These are phyloP conservation scores for Phaeolepiota aurea DNA, from an alignment of 768 basidiomycete genomes.

Conservation along the genomic window DNA sequence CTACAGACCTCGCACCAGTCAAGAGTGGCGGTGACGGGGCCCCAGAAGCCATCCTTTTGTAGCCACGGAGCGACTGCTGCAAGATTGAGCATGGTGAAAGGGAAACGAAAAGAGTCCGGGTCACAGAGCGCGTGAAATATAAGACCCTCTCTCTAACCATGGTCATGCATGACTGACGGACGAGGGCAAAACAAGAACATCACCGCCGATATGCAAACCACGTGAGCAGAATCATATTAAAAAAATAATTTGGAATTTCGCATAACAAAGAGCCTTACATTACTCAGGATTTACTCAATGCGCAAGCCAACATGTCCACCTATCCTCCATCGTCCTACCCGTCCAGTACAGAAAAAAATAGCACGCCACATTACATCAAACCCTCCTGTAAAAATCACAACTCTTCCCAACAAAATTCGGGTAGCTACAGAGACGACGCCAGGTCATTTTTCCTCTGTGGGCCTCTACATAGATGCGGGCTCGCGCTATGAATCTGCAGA, in stretches of 20 bases:
- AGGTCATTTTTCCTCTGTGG: slow-evolving; percentile 90
- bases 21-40: slow-evolving; percentile 59
- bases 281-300: no score
- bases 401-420: slow-evolving; percentile 83
- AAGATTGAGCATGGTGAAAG: slow-evolving; percentile 22
- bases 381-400: slow-evolving; percentile 58
- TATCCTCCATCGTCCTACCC: background rate
- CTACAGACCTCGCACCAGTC: slow-evolving; percentile 64
- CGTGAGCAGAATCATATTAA: no score
- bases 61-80: slow-evolving; percentile 24
- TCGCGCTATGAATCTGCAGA: slow-evolving; percentile 75
- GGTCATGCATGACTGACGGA: no score
- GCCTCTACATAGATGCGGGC: slow-evolving; percentile 91
- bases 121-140: background rate
- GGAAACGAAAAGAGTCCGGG: background rate
- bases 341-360: slow-evolving; percentile 3
- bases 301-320: no score
- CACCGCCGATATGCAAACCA: background rate
- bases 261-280: no score
- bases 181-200: no score
- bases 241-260: no score
- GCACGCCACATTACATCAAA: slow-evolving; percentile 7
- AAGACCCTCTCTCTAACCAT: no score
- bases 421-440: slow-evolving; percentile 89
- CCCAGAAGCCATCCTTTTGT: slow-evolving; percentile 41